Evolutionary conservation across 108 stramenopile genomes (phyloP), one percentile per base, ranked within the genome.

Genomic region (Fragilaria radians): DNA sequence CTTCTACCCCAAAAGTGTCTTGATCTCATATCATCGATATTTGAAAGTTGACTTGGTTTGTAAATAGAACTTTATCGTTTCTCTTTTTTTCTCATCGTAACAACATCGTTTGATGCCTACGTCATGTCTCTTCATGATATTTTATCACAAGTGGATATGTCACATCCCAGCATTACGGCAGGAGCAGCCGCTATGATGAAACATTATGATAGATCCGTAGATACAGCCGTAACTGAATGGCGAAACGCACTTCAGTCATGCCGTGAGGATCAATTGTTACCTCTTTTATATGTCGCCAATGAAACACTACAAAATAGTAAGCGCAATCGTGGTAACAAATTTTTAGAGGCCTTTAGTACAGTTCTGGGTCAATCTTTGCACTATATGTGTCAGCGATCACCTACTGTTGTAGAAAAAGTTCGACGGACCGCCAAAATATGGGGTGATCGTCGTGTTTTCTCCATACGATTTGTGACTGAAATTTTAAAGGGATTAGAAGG

Each of bases 241-340:
- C 63, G 89, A n/a, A 77, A 80, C 45, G 78, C 73, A 7, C 58
- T 91, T 26, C 77, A 79, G 49, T 74, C 76, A 19, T 70, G 74
- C 11, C 62, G 63, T 3, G 36, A 46, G 5, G 68, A 77, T 46
- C 85, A 85, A 30, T 59, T 71, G 46, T 55, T 93, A 26, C 88
- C 91, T 17, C 67, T 93, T 9, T 63, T 93, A 26, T 93, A 93
- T 67, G 88, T 93, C 23, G 87, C 87, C 54, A 93, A 93, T 62
- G 91, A 93, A 68, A 83, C 84, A 4, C 42, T 93, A 45, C 91
- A 93, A 59, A 89, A 76, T 25, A 76, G 74, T 31, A 89, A 89
- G 68, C 62, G 88, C n/a, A 88, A 93, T 73, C 74, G 85, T n/a
- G 86, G 91, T 9, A 83, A 67, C 61, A 83, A 81, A 48, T 93